phyloP scores from a whole-genome alignment of 495 filamentous ascomycete genomes.

The Aspergillus nanangensis region DNA sequence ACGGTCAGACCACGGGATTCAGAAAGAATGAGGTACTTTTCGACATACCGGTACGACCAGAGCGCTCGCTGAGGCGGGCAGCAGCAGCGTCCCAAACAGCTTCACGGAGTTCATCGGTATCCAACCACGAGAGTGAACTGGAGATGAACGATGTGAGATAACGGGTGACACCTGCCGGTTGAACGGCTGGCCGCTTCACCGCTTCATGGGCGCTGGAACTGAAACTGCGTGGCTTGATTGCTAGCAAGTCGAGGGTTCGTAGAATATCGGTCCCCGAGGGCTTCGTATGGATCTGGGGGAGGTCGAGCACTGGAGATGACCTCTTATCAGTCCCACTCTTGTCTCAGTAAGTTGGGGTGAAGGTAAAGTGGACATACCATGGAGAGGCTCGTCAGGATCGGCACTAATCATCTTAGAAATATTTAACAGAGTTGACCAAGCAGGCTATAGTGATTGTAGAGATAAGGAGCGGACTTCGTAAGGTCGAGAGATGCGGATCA shows the following conservation, averaged over 20 bases:
- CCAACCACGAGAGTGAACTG: constrained; percentile 70
- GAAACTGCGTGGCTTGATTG: constrained; percentile 36
- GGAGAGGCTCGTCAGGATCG: constrained; percentile 37
- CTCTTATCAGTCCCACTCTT: constrained; percentile 39
- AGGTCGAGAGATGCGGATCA: background rate
- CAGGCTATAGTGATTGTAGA: background rate
- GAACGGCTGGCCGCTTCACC: constrained; percentile 27
- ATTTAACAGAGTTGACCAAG: constrained; percentile 8
- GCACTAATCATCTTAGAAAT: constrained; percentile 34
- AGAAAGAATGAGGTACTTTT: constrained; percentile 2
- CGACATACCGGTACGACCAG: constrained; percentile 60
- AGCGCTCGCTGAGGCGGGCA: constrained; percentile 73
- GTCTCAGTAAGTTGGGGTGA: constrained; percentile 9
- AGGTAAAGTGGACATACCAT: constrained; percentile 31
- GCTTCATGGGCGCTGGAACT: constrained; percentile 24
- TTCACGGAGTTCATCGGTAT: constrained; percentile 65
- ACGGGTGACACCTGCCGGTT: constrained; percentile 37
- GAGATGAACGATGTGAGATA: constrained; percentile 78
- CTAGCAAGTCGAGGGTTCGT: constrained; percentile 37
- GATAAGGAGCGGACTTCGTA: background rate
- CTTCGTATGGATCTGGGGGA: constrained; percentile 48
- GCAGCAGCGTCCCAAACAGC: constrained; percentile 75
- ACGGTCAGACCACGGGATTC: background rate
- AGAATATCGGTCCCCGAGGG: constrained; percentile 44
- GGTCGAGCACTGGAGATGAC: constrained; percentile 42